phyloP scores from a whole-genome alignment of 805 yeast genomes.

The Tetrapisispora iriomotensis region DNA sequence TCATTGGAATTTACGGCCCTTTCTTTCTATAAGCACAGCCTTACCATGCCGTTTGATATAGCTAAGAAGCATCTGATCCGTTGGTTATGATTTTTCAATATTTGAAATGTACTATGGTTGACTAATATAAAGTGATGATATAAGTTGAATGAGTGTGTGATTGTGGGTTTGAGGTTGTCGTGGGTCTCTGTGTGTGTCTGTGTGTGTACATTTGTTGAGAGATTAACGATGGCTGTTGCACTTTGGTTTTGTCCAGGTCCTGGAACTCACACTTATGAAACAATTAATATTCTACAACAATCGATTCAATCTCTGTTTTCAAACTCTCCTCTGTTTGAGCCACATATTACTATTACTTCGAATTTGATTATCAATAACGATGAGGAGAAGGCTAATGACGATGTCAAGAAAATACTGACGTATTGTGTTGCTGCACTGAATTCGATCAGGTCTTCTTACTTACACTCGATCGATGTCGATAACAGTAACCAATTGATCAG shows the following conservation, averaged over 20 bases:
- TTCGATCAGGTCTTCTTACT: slow-evolving; percentile 22
- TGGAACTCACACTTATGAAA: slow-evolving; percentile 44
- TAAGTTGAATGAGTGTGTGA: too few relatives aligned
- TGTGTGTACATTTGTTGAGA: too few relatives aligned
- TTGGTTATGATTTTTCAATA: too few relatives aligned
- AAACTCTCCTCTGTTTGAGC: slow-evolving; percentile 58
- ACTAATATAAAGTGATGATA: too few relatives aligned
- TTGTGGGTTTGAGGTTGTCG: too few relatives aligned
- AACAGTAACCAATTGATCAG: slow-evolving; percentile 11
- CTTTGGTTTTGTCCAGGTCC: slow-evolving; percentile 68
- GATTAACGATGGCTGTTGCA: slow-evolving; percentile 49
- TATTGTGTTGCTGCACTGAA: slow-evolving; percentile 46
- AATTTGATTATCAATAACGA: slow-evolving; percentile 40
- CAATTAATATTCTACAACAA: slow-evolving; percentile 48
- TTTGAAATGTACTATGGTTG: too few relatives aligned
- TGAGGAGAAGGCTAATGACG: slow-evolving; percentile 27
- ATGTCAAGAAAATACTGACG: slow-evolving; percentile 48
- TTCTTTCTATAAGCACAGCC: too few relatives aligned
- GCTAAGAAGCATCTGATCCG: too few relatives aligned
- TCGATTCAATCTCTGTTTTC: slow-evolving; percentile 64
- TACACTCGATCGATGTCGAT: slow-evolving; percentile 9
- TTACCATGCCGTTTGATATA: too few relatives aligned
- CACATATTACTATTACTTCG: slow-evolving; percentile 71
- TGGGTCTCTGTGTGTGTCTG: too few relatives aligned
- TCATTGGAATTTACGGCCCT: too few relatives aligned